Percentiles rank a stretch among this genome's conserved stretches.
phyloP scores from a whole-genome alignment of 257 asterid species.

The Solanum gandarillasii region DNA sequence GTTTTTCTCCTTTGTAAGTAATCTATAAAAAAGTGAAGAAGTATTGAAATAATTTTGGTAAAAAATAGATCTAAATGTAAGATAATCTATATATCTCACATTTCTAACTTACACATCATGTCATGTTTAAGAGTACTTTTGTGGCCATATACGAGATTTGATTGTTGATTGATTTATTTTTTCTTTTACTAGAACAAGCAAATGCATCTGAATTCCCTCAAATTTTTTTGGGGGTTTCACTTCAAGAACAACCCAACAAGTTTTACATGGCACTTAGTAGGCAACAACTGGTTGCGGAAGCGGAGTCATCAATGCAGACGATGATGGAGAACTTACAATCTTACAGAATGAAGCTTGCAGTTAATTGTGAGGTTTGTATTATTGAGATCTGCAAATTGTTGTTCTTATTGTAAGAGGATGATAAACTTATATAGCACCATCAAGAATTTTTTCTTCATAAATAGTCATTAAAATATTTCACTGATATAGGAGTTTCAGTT shows the following conservation, averaged over 20 bases:
- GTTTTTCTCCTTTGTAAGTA: neutral
- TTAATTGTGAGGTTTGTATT: neutral
- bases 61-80: neutral
- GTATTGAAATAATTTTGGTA: neutral
- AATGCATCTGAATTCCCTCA: conserved; percentile 58
- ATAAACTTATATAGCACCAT: neutral
- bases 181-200: conserved; percentile 34
- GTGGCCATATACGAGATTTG: neutral
- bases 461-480: no score
- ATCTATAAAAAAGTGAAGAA: neutral
- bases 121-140: neutral
- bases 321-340: conserved; percentile 83
- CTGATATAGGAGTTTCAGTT: no score
- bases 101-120: neutral
- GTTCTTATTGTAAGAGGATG: neutral
- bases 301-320: conserved; percentile 66
- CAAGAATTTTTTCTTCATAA: neutral
- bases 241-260: conserved; percentile 76
- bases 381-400: neutral
- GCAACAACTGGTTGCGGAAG: conserved; percentile 71
- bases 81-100: neutral
- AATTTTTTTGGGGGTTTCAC: conserved; percentile 74
- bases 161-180: neutral
- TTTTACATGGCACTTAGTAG: conserved; percentile 74
- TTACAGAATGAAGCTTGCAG: neutral